Evolutionary conservation across 2,329 filamentous ascomycete species (phyloP), one percentile per base, ranked within the genome.

Genomic region (Xylariaceae sp.): DNA sequence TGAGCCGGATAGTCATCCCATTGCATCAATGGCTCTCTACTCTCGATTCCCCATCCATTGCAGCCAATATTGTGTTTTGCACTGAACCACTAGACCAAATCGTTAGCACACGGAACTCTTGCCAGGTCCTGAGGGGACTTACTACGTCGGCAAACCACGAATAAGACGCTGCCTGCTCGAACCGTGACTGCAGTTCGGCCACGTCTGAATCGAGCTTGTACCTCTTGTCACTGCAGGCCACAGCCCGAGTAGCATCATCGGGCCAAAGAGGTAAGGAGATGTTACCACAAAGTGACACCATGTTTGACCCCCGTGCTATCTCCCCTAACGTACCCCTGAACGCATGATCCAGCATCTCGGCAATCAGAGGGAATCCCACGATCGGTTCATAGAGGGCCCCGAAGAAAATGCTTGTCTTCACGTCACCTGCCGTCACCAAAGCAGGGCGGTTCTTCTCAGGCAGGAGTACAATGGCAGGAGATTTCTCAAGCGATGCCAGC

Each of bases 91-190:
- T 65, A 55, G 35, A 55, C 64, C 18, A 66, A 59, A 5, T 57
- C 23, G 44, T 47, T 50, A 61, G 57, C 49, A 11, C 48, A 39
- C 37, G 35, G 4, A 3, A 50, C 17, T 51, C 6, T 2, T 23
- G 8, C 18, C 8, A 61, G 10, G 37, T 7, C 30, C 17, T 15
- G 15, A 39, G 11, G 55, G 30, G n/a, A 67, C 66, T 68, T 67
- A 74, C 70, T 9, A 75, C 67, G 53, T 75, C 75, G 8, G 72
- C 73, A 59, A 76, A 76, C 23, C 66, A 69, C 1, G 74, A 74
- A 34, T 65, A 65, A 0, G 65, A 53, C 34, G 71, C 66, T 66
- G 74, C 67, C 39, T 66, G 58, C 53, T 73, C 64, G 54, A 70
- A 73, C n/a, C 61, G 64, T 7, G 60, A 47, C 11, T 69, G 60